A percentile compares a stretch with the other conserved stretches of the same genome.
Evolutionary conservation across 2,329 filamentous ascomycete species (phyloP).

Genomic region (Cadophora sp.): DNA sequence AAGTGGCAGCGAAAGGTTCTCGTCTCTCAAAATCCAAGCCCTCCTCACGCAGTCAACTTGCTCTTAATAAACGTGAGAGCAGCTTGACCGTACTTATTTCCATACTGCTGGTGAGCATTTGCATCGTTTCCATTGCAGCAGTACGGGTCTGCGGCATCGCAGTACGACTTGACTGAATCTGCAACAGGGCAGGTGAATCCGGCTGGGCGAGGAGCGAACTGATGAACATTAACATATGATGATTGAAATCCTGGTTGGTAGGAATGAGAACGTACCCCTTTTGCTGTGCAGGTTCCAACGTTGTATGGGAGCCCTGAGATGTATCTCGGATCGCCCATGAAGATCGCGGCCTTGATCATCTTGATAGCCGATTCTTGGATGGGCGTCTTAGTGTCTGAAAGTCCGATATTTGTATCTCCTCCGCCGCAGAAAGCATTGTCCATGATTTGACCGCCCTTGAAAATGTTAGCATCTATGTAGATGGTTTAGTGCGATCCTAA

Average conservation of each 20-base stretch:
- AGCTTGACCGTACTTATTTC: constrained; percentile 59
- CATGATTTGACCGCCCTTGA: constrained; percentile 65
- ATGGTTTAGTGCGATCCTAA: neutral
- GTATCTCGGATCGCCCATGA: constrained; percentile 69
- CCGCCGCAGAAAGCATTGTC: constrained; percentile 68
- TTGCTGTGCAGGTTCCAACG: constrained; percentile 64
- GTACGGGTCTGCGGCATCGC: constrained; percentile 64
- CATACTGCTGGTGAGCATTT: constrained; percentile 63
- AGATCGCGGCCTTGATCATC: constrained; percentile 68
- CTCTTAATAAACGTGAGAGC: constrained; percentile 62
- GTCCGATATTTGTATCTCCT: constrained; percentile 53
- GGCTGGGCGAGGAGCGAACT: constrained; percentile 60
- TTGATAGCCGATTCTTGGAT: constrained; percentile 55
- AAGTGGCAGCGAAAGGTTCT: neutral
- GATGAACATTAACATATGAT: neutral
- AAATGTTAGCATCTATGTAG: neutral
- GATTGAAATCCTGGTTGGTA: neutral
- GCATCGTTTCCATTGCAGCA: constrained; percentile 65
- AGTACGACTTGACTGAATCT: constrained; percentile 64
- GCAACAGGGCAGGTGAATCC: constrained; percentile 61
- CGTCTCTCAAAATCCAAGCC: neutral
- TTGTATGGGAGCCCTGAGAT: constrained; percentile 62
- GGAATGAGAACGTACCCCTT: constrained; percentile 57
- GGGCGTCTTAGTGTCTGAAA: constrained; percentile 52
- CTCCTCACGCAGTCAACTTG: constrained; percentile 47